phyloP scores from a whole-genome alignment of 2,329 filamentous ascomycete species.

The Neospermospora avenae region DNA sequence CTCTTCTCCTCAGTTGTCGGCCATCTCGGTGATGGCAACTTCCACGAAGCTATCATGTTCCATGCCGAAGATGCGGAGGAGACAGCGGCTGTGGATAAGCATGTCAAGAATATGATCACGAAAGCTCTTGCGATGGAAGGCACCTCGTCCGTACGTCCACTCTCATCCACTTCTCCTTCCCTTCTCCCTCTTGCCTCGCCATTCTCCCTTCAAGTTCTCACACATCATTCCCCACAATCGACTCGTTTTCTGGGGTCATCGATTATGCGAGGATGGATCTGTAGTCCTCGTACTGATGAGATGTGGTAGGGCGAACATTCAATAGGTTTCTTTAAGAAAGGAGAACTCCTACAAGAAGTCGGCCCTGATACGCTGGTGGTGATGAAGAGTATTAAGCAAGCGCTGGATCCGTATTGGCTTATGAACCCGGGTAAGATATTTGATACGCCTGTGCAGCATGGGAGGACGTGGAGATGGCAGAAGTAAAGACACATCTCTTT shows the following conservation, averaged over 20 bases:
- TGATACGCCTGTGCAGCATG: constrained; percentile 1
- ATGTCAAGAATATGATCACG: constrained; percentile 83
- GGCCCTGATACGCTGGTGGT: constrained; percentile 74
- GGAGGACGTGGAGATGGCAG: neutral
- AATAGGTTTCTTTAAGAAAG: constrained; percentile 81
- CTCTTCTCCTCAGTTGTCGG: constrained; percentile 83
- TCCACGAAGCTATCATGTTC: constrained; percentile 89
- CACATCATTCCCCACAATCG: neutral
- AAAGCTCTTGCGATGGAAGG: constrained; percentile 88
- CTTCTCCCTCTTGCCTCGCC: too few species aligned
- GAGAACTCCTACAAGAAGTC: constrained; percentile 71
- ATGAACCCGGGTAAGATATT: constrained; percentile 61
- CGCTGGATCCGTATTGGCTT: constrained; percentile 79
- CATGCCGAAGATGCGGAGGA: constrained; percentile 67
- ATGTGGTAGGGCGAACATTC: constrained; percentile 66
- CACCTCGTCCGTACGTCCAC: constrained; percentile 66
- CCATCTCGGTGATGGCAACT: constrained; percentile 90
- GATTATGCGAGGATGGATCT: too few species aligned
- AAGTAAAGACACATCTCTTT: neutral
- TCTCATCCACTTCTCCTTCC: neutral
- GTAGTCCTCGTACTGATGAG: neutral
- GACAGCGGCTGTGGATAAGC: constrained; percentile 68
- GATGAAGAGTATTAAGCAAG: constrained; percentile 76
- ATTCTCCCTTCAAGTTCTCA: neutral
- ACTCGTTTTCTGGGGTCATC: neutral